Conservation (phyloP, 192 early-diverging fungal species). For the Coemansia sp. region DNA sequence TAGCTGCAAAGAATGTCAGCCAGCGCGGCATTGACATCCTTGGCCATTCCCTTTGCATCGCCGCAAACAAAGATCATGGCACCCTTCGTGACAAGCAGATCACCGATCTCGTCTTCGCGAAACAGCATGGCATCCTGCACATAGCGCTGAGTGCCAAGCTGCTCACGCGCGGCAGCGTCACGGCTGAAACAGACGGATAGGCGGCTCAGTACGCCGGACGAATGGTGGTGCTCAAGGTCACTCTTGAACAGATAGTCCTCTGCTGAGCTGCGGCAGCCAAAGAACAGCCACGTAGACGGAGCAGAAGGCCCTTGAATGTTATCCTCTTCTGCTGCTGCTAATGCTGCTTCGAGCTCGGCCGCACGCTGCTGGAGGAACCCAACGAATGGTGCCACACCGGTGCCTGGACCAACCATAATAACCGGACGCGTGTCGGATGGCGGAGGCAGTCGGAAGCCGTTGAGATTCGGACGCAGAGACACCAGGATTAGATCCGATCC, state of each 20-base stretch:
- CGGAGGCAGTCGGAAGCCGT: constrained; percentile 62
- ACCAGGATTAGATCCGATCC: constrained; percentile 47
- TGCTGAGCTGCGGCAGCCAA: constrained; percentile 73
- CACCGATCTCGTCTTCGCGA: constrained; percentile 59
- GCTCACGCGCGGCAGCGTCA: constrained; percentile 56
- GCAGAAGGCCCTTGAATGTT: constrained; percentile 3
- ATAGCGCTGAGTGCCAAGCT: constrained; percentile 57
- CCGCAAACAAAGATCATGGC: constrained; percentile 80
- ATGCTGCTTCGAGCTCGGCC: constrained; percentile 40
- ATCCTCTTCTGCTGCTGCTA: too few relatives aligned
- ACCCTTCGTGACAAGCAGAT: constrained; percentile 59
- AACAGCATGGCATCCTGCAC: constrained; percentile 79
- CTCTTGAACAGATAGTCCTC: constrained; percentile 72
- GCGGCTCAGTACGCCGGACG: constrained; percentile 57
- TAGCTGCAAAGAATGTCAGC: constrained; percentile 61
- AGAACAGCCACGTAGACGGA: constrained; percentile 64
- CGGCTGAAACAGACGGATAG: constrained; percentile 72
- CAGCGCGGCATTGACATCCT: constrained; percentile 78
- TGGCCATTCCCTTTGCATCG: constrained; percentile 87
- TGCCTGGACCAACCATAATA: constrained; percentile 89
- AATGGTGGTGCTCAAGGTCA: constrained; percentile 59
- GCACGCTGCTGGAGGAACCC: constrained; percentile 83
- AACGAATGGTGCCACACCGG: constrained; percentile 93
- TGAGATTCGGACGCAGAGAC: constrained; percentile 59
- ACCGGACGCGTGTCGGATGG: constrained; percentile 61